Evolutionary conservation across 768 basidiomycete genomes (phyloP), one percentile per base, ranked within the genome.

Genomic region (Russula sp.): DNA sequence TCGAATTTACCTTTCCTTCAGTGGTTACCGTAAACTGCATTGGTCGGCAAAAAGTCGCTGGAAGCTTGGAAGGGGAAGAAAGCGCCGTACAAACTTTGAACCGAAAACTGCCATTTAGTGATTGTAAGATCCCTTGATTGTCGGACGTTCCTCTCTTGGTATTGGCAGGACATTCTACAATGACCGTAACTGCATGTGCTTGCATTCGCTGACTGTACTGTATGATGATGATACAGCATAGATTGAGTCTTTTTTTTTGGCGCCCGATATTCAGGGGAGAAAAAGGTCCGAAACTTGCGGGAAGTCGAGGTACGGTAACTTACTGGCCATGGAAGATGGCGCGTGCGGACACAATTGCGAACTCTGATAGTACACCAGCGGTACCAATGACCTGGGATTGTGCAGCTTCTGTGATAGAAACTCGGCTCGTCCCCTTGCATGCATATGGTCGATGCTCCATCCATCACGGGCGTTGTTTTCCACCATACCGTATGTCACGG

Each of bases 101-200:
- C 4, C 38, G 11, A 44, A 44, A 44, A 44, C 44, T 46, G n/a
- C n/a, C 9, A 7, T 22, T 46, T 10, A 18, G 10, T 8, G 20
- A 9, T 46, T 10, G 57, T 63, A 63, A 64, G 63, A 49, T 11
- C 30, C 63, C 63, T 64, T 64, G 63, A 40, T 34, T 60, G 58
- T 51, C 63, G 63, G 63, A 58, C 57, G 40, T 63, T 10, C 50
- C 57, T 59, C 38, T n/a, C 20, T 9, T 20, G n/a, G n/a, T 7
- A n/a, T 46, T 46, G 44, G 3, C 44, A 46, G 44, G 44, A 46
- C 42, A 5, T 20, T 20, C 44, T 46, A 20, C n/a, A n/a, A n/a
- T n/a, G n/a, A n/a, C n/a, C n/a, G n/a, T 30, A 5, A 30, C 28
- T 30, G 28, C 28, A 30, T 30, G 18, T 46, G 44, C n/a, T 22